Evolutionary conservation across 495 filamentous ascomycete species (phyloP), one percentile per base, ranked within the genome.

Genomic region (Chaetomium cochliodes): DNA sequence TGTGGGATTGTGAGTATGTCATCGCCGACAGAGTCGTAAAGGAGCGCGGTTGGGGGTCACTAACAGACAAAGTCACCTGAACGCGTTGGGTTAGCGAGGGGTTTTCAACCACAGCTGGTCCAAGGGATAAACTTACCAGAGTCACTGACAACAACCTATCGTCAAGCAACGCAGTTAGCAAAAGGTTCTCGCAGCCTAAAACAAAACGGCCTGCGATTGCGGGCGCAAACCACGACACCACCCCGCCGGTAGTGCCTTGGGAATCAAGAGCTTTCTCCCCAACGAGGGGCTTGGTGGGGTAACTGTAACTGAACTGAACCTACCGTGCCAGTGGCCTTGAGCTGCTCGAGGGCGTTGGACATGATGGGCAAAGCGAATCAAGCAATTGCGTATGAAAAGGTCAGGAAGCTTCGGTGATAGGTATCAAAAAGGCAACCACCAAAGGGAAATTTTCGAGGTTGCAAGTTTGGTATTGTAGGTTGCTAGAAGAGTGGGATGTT

Each of bases 241-340:
- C 46, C 53, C n/a, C 44, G 25, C 12, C 33, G 47, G n/a, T 15
- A 6, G 7, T 55, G 25, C 8, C n/a, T n/a, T 11, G 23, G 28
- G 33, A 26, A 13, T 7, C 8, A 13, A 18, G 28, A 53, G 20
- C 26, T 62, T 12, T 53, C 63, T n/a, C 52, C 23, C 61, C 13
- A 53, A 62, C 61, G 67, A 73, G 65, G 65, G 66, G 70, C 71
- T 70, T 76, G 74, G 74, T 71, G 78, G 79, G 78, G 79, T 77
- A 76, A 72, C 66, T 60, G 64, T n/a, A 12, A 16, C 16, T 18
- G 60, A 49, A 89, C 91, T 77, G 60, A 49, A 89, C 91, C 76
- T 84, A 96, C 91, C 69, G 94, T 98, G 86, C 94, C 96, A 74
- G 90, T 81, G 79, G 90, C 88, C 84, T 98, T 98, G 72, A 98